Evolutionary conservation across 257 asterid species (phyloP).

Genomic region (Ophiorrhiza pumila): DNA sequence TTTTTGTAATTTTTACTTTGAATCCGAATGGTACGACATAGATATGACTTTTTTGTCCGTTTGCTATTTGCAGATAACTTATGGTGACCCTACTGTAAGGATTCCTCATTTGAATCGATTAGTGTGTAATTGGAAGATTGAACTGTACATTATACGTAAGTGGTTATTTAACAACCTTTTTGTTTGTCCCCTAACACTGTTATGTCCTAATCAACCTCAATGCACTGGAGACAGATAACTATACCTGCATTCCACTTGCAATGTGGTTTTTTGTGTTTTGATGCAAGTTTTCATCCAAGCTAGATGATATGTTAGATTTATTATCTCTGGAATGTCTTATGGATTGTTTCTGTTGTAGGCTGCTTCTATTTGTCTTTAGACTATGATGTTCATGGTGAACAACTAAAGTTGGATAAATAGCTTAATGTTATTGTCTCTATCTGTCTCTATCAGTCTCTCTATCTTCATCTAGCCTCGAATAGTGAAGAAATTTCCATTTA

Average conservation of each 20-base stretch:
- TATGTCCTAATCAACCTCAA: neutral
- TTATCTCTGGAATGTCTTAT: neutral
- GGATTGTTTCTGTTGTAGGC: neutral
- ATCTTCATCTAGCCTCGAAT: neutral
- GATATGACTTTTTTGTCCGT: slow-evolving; percentile 13
- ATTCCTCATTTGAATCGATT: slow-evolving; percentile 74
- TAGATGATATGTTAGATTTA: too few species aligned
- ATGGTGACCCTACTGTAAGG: slow-evolving; percentile 91
- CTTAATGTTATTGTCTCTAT: neutral
- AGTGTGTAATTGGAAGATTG: slow-evolving; percentile 80
- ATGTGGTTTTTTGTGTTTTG: too few species aligned
- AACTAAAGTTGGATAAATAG: neutral
- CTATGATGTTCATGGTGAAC: neutral
- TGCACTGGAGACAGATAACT: neutral
- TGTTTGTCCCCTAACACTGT: neutral
- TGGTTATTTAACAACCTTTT: slow-evolving; percentile 10
- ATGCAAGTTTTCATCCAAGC: too few species aligned
- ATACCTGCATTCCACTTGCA: neutral
- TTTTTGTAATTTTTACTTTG: slow-evolving; percentile 11
- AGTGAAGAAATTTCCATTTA: neutral
- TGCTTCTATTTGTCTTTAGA: neutral
- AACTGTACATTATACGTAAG: slow-evolving; percentile 85
- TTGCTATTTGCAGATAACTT: slow-evolving; percentile 72
- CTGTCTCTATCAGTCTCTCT: neutral
- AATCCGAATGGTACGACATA: slow-evolving; percentile 9